Evolutionary conservation across 805 yeast species (phyloP).

Genomic region (Yarrowia sp.): DNA sequence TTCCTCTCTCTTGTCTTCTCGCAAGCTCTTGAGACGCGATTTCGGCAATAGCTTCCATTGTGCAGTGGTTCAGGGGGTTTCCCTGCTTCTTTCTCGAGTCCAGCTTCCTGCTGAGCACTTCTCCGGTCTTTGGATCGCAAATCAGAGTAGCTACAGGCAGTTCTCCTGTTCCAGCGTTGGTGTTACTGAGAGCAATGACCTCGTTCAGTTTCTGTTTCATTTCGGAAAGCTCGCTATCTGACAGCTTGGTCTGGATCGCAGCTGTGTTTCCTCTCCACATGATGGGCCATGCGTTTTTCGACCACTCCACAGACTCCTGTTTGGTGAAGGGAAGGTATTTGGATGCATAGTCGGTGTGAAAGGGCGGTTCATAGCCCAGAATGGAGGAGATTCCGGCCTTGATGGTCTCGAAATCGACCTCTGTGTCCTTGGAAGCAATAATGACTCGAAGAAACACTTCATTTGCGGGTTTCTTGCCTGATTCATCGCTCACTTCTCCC

Average conservation of each 20-base stretch:
- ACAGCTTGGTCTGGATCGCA: constrained; percentile 56
- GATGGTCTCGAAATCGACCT: constrained; percentile 19
- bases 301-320: constrained; percentile 72
- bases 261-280: constrained; percentile 91
- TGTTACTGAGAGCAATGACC: constrained; percentile 46
- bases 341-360: constrained; percentile 56
- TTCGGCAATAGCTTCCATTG: constrained; percentile 70
- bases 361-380: constrained; percentile 18
- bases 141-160: constrained; percentile 66
- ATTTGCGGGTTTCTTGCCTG: background rate
- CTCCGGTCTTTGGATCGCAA: constrained; percentile 61
- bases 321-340: constrained; percentile 70
- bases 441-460: constrained; percentile 28
- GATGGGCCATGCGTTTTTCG: constrained; percentile 75
- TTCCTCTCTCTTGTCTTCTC: constrained; percentile 48
- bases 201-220: constrained; percentile 51
- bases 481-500: background rate
- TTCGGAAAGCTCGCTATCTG: constrained; percentile 55
- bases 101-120: constrained; percentile 52
- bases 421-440: constrained; percentile 26
- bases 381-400: constrained; percentile 12
- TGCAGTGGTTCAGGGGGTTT: constrained; percentile 73
- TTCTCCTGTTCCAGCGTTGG: constrained; percentile 41
- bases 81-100: constrained; percentile 53
- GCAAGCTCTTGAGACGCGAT: constrained; percentile 65